Base-by-base conservation (phyloP, 1,284 basidiomycete species). In the Coriolopsis trogii region DNA sequence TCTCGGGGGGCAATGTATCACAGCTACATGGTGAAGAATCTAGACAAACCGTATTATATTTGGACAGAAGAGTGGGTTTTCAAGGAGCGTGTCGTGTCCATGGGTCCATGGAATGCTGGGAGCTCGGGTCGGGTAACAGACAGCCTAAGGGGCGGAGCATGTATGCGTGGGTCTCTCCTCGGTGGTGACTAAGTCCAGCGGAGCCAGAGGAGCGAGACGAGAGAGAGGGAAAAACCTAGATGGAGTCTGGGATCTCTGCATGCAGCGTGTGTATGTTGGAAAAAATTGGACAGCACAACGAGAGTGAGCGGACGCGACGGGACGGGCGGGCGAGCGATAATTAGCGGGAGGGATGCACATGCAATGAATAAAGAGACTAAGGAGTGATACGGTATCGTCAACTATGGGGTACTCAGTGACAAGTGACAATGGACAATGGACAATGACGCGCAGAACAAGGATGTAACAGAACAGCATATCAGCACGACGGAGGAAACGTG, bases 21-120 rank as follows among this genome's bases (percentile, higher is more conserved):
- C 48, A 69, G 63, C 62, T 70, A 70, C 67, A 70, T 53, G 49
- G 61, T 62, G 62, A n/a, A n/a, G n/a, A 63, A 67, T 65, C 60
- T 66, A 65, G 58, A 65, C n/a, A n/a, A 55, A 61, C 62, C 60
- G 58, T 63, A 61, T 62, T 61, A 65, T 63, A 59, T 54, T 57
- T 45, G 54, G 51, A 63, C 51, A 58, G 45, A 41, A 41, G 56
- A 56, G 43, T 39, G 43, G 55, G 29, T 31, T 18, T 44, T 25
- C 23, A 49, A 58, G 41, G 51, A 56, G 50, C 40, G 51, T 52
- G 49, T 49, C 34, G 26, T 42, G 28, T 50, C n/a, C 38, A 28
- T 30, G 31, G 31, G 46, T 48, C 52, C 31, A 34, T 39, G 52
- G 29, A 33, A 30, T 20, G 42, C 23, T 38, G 42, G 23, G n/a